Evolutionary conservation across 2,329 filamentous ascomycete genomes (phyloP).

Genomic region (Microcyclosporella mali): DNA sequence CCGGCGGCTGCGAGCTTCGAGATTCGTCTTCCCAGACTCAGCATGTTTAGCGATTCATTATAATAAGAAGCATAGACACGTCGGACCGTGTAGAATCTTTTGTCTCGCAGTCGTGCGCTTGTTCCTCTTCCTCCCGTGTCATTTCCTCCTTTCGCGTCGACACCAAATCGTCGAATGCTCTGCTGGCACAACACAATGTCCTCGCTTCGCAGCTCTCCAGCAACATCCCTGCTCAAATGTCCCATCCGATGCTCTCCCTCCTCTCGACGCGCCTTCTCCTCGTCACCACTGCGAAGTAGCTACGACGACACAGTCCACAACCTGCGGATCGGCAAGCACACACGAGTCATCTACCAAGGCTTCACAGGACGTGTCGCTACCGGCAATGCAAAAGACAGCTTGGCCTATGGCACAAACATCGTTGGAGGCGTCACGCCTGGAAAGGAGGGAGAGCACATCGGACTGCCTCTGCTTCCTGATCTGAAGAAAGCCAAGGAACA

Average conservation of each 20-base stretch:
- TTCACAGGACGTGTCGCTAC: constrained; percentile 67
- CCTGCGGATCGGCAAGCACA: constrained; percentile 60
- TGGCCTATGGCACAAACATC: constrained; percentile 73
- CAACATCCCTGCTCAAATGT: constrained; percentile 14
- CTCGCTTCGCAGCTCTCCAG: constrained; percentile 16
- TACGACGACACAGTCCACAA: constrained; percentile 61
- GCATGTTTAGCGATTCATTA: too few species aligned
- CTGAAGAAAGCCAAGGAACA: constrained; percentile 63
- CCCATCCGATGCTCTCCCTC: constrained; percentile 4
- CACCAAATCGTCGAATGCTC: too few species aligned
- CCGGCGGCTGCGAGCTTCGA: too few species aligned
- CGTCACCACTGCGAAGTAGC: constrained; percentile 27
- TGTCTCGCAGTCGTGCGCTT: too few species aligned
- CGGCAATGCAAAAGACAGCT: constrained; percentile 67
- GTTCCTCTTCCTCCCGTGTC: too few species aligned
- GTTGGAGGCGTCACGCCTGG: constrained; percentile 72
- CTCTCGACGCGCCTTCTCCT: constrained; percentile 25
- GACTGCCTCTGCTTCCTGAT: constrained; percentile 63
- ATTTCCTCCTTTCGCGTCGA: too few species aligned
- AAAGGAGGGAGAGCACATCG: constrained; percentile 64
- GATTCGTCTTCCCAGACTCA: too few species aligned
- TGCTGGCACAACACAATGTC: constrained; percentile 14
- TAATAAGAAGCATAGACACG: too few species aligned
- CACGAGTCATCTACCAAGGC: constrained; percentile 63
- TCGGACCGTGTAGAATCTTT: too few species aligned